phyloP scores from a whole-genome alignment of 2,329 filamentous ascomycete genomes.

The Trichoderma gracile region DNA sequence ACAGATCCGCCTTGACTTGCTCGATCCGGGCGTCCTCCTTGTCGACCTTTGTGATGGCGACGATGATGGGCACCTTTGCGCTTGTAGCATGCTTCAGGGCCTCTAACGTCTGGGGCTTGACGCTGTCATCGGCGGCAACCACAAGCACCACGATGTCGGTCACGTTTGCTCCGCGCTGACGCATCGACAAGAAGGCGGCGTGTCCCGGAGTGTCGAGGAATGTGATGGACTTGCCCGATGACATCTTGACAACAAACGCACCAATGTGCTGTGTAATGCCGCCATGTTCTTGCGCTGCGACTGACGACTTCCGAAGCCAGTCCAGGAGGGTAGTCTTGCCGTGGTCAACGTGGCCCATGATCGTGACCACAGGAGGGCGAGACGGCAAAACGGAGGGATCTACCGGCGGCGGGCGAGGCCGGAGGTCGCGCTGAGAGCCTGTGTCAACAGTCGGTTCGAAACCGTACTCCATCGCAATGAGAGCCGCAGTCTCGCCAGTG shows the following conservation, averaged over 20 bases:
- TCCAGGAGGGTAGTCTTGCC: slow-evolving; percentile 97
- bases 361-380: slow-evolving; percentile 92
- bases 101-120: slow-evolving; percentile 95
- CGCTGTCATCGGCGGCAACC: slow-evolving; percentile 93
- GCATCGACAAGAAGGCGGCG: slow-evolving; percentile 93
- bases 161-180: slow-evolving; percentile 89
- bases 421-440: slow-evolving; percentile 68
- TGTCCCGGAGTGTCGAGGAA: slow-evolving; percentile 97
- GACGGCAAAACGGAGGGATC: slow-evolving; percentile 68
- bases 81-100: slow-evolving; percentile 89
- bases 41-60: slow-evolving; percentile 97
- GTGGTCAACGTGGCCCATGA: slow-evolving; percentile 99
- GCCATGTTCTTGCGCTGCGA: slow-evolving; percentile 88
- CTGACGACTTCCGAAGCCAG: slow-evolving; percentile 87
- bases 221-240: slow-evolving; percentile 84
- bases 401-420: slow-evolving; percentile 65
- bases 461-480: slow-evolving; percentile 90
- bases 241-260: slow-evolving; percentile 88
- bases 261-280: slow-evolving; percentile 99
- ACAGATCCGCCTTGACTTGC: slow-evolving; percentile 83
- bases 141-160: slow-evolving; percentile 97
- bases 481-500: slow-evolving; percentile 83
- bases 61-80: slow-evolving; percentile 90
- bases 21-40: slow-evolving; percentile 80
- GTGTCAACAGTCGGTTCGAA: slow-evolving; percentile 79